Evolutionary conservation across 768 basidiomycete species (phyloP).

Genomic region (Lepiota brunneoincarnata): DNA sequence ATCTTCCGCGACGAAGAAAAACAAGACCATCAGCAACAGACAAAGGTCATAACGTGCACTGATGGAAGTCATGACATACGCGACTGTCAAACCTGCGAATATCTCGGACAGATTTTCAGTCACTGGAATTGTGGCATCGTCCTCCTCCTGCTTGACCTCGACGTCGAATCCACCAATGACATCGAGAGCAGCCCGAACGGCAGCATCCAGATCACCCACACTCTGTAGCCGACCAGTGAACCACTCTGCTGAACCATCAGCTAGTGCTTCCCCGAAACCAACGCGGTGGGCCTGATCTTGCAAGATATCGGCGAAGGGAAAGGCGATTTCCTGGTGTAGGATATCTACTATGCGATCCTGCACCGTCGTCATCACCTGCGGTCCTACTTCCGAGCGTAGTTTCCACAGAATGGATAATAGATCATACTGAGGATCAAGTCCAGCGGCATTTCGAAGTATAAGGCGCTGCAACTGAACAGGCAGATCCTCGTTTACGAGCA

Average conservation of each 20-base stretch:
- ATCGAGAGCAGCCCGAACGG: slow-evolving; percentile 58
- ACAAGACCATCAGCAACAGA: slow-evolving; percentile 58
- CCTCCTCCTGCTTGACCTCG: slow-evolving; percentile 73
- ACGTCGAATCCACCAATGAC: slow-evolving; percentile 69
- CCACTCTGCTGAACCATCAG: slow-evolving; percentile 61
- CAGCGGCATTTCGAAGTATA: slow-evolving; percentile 39
- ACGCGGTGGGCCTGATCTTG: slow-evolving; percentile 58
- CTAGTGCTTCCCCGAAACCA: slow-evolving; percentile 53
- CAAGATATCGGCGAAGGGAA: slow-evolving; percentile 73
- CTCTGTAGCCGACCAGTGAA: slow-evolving; percentile 57
- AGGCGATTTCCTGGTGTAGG: slow-evolving; percentile 74
- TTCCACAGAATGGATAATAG: slow-evolving; percentile 64
- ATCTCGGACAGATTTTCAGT: slow-evolving; percentile 58
- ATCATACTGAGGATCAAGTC: slow-evolving; percentile 49
- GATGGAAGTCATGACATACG: slow-evolving; percentile 60
- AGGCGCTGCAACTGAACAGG: slow-evolving; percentile 56
- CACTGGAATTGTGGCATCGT: slow-evolving; percentile 52
- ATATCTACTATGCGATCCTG: slow-evolving; percentile 62
- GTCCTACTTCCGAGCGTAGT: slow-evolving; percentile 57
- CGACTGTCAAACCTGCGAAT: slow-evolving; percentile 57
- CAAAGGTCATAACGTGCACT: slow-evolving; percentile 76
- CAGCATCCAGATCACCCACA: slow-evolving; percentile 53
- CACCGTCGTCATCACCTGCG: slow-evolving; percentile 50
- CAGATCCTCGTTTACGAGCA: slow-evolving; percentile 62
- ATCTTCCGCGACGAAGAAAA: slow-evolving; percentile 70